These are phyloP conservation scores for Penicillium sp. DNA, from an alignment of 2,329 filamentous ascomycete species.

Conservation along the genomic window DNA sequence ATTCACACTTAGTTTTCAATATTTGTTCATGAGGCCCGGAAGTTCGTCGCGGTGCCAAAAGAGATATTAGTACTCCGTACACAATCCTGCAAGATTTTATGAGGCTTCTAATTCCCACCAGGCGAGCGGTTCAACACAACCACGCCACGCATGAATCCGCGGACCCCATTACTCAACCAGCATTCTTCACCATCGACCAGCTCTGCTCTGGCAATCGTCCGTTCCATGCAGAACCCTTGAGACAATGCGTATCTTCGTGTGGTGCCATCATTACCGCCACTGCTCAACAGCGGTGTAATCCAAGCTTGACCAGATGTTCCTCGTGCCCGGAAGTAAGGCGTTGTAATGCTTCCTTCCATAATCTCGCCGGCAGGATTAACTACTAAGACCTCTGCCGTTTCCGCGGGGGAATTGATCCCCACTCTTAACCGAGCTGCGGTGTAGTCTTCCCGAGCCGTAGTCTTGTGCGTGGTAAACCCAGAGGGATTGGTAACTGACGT, in stretches of 20 bases:
- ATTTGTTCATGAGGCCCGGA: not conserved
- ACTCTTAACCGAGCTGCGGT: constrained; percentile 64
- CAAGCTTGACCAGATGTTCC: constrained; percentile 53
- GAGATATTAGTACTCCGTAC: too few species aligned
- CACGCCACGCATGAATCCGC: constrained; percentile 64
- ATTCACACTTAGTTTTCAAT: not conserved
- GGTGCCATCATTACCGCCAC: constrained; percentile 79
- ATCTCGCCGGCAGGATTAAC: constrained; percentile 64
- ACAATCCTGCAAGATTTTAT: too few species aligned
- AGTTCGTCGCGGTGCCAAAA: too few species aligned
- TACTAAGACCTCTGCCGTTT: constrained; percentile 70
- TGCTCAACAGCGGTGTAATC: constrained; percentile 75
- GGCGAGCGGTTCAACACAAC: constrained; percentile 14
- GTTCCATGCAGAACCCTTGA: constrained; percentile 65
- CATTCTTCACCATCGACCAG: constrained; percentile 72
- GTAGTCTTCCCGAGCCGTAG: constrained; percentile 71
- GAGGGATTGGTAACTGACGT: constrained; percentile 50
- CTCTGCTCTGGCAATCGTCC: constrained; percentile 57
- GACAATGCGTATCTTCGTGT: constrained; percentile 80
- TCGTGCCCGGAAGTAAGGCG: constrained; percentile 72
- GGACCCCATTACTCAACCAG: constrained; percentile 85
- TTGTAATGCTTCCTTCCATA: constrained; percentile 84
- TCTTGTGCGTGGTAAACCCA: constrained; percentile 83
- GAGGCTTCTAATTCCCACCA: not conserved
- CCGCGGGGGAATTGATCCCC: constrained; percentile 47